Evolutionary conservation across 1,139 yeast species (phyloP).

Genomic region (Geotrichum fermentans): DNA sequence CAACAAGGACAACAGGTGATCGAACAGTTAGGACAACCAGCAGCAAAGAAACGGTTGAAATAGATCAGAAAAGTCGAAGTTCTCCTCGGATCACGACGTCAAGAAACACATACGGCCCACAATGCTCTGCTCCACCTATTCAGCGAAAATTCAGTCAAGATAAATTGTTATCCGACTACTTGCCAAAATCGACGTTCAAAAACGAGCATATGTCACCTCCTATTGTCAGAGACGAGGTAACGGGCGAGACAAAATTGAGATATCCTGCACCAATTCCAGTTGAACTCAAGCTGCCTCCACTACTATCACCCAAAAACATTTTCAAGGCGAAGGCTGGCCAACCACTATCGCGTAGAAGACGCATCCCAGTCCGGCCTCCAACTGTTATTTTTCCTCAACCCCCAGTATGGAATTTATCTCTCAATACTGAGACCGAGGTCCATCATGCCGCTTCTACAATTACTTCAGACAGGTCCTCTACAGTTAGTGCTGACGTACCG

Average conservation of each 20-base stretch:
- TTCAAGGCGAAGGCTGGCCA: constrained; percentile 9
- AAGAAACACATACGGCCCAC: no score
- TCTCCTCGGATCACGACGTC: no score
- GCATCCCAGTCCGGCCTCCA: constrained; percentile 5
- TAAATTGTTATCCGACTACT: constrained; percentile 5
- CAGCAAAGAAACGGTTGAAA: no score
- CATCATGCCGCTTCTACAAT: background rate
- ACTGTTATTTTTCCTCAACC: constrained; percentile 20
- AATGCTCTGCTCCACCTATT: background rate
- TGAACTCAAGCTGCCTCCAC: constrained; percentile 28
- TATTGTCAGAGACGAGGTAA: background rate
- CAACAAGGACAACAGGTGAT: no score
- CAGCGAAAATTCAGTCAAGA: constrained; percentile 8
- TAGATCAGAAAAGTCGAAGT: no score
- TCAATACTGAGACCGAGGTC: no score
- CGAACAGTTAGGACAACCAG: no score
- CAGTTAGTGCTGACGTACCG: no score
- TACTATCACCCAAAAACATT: constrained; percentile 25
- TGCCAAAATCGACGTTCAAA: constrained; percentile 2
- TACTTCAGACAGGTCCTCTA: no score
- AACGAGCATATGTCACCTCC: constrained; percentile 14
- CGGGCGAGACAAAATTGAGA: constrained; percentile 15
- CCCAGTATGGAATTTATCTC: constrained; percentile 19
- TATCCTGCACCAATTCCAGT: constrained; percentile 39
- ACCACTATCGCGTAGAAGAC: constrained; percentile 9